phyloP scores from a whole-genome alignment of 2,329 filamentous ascomycete species.

The Penicillium thymicola region DNA sequence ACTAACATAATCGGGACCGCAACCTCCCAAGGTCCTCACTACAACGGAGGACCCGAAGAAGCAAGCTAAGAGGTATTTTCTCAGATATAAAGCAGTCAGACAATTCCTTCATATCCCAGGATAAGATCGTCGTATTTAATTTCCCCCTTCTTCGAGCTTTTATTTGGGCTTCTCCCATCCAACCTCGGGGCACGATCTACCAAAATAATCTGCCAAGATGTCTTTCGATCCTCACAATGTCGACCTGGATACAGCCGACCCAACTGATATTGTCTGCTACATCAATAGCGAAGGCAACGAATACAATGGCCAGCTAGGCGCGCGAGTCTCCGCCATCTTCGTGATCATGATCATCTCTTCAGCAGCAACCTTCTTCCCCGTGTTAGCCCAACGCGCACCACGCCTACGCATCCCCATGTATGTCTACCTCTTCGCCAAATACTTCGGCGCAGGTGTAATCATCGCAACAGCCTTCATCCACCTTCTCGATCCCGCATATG shows the following conservation, averaged over 20 bases:
- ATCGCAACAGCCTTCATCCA: constrained; percentile 49
- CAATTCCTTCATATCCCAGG: not conserved
- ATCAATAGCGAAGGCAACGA: constrained; percentile 48
- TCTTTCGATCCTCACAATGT: constrained; percentile 42
- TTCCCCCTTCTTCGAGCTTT: not conserved
- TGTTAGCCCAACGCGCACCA: constrained; percentile 42
- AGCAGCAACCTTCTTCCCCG: constrained; percentile 45
- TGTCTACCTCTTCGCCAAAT: constrained; percentile 48
- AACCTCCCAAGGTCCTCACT: constrained; percentile 21
- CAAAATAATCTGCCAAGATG: constrained; percentile 13
- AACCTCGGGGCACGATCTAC: not conserved
- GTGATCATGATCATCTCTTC: constrained; percentile 46
- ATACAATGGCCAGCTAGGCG: constrained; percentile 51
- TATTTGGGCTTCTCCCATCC: not conserved
- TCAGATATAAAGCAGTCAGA: constrained; percentile 7
- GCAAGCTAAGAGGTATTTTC: not conserved
- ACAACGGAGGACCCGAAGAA: constrained; percentile 8
- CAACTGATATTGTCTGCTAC: constrained; percentile 51
- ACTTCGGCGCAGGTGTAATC: constrained; percentile 49
- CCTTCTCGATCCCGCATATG: constrained; percentile 47
- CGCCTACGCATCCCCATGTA: constrained; percentile 41
- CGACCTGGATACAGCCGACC: constrained; percentile 44
- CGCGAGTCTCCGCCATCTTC: constrained; percentile 45
- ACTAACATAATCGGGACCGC: constrained; percentile 7
- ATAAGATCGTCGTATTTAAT: not conserved